A percentile compares a stretch with the other conserved stretches of the same genome.
Conservation (phyloP, 176 grass and related monocot species). For the Eragrostis curvula region DNA sequence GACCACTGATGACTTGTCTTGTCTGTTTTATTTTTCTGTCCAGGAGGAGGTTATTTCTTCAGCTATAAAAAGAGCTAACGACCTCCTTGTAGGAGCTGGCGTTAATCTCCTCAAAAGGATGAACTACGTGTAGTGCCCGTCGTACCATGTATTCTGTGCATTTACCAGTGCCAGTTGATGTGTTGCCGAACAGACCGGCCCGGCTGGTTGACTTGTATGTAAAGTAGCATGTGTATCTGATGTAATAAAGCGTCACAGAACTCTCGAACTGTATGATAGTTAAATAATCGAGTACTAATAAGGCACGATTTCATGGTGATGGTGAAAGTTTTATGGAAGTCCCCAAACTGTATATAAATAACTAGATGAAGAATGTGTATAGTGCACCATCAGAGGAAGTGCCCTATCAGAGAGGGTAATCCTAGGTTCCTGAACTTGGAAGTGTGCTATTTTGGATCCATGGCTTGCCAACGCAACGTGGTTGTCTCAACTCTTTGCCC, state of each 20-base stretch:
- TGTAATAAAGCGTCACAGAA: background rate
- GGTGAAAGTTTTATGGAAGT: no score
- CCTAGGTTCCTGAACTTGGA: no score
- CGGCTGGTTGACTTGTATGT: background rate
- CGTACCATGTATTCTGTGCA: background rate
- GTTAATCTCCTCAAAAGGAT: slow-evolving; percentile 45
- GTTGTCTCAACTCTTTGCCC: no score
- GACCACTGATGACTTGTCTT: background rate
- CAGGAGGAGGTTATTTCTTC: slow-evolving; percentile 49
- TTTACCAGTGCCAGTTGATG: no score
- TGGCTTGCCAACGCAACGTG: no score
- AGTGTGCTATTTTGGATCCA: no score
- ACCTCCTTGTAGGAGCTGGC: slow-evolving; percentile 40
- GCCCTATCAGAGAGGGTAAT: no score
- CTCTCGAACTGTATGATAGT: background rate
- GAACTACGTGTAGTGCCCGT: slow-evolving; percentile 37
- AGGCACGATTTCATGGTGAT: background rate
- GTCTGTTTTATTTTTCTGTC: slow-evolving; percentile 5
- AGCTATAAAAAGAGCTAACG: slow-evolving; percentile 34
- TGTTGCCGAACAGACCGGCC: background rate
- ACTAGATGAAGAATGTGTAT: no score
- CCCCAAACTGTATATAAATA: no score
- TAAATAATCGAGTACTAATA: background rate
- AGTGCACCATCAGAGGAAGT: no score
- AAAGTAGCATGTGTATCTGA: background rate